Base-by-base conservation (phyloP, 2,329 filamentous ascomycete genomes). In the Lachnellula cervina region DNA sequence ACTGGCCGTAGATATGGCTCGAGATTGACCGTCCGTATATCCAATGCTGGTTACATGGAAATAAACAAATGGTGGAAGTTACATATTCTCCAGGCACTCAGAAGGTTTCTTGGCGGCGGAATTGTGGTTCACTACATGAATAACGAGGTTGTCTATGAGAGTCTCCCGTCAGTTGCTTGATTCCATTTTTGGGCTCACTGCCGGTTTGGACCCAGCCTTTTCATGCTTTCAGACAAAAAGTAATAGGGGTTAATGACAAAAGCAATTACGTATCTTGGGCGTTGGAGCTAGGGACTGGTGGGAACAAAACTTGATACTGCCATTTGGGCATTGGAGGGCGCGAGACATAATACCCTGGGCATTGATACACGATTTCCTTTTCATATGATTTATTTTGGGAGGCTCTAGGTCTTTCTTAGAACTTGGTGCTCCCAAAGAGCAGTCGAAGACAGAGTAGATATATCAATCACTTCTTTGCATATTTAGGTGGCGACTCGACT, bases 31-130 rank as follows among this genome's bases (percentile, higher is more conserved):
- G 76, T 89, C 40, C 78, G 80, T 54, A 80, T 89, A 54, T 76
- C 80, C 52, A 75, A 76, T 21, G 78, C 77, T 47, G 80, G 82
- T 2, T 77, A 80, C 52, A 80, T 89, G 74, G 78, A 74, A 50
- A 82, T 89, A 50, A 84, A 89, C 69, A 79, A 80, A 61, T 90
- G 87, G 87, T 89, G 86, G 86, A 89, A 89, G 70, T 73, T 88
- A 63, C 76, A 83, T 62, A 76, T 85, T 32, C 70, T 88, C 50
- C 81, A 84, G 58, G 79, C 80, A 3, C 70, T 89, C 52, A 78
- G 82, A 65, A 72, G 84, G 40, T 72, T 84, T 32, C 71, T 89
- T 42, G 80, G 82, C 56, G 79, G 80, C 14, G 84, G 84, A 0
- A 85, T 87, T 61, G 70, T 83, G 46, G 76, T 77, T 50, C 84